phyloP scores from a whole-genome alignment of 169 alveolate species.

The Ichthyophthirius multifiliis region DNA sequence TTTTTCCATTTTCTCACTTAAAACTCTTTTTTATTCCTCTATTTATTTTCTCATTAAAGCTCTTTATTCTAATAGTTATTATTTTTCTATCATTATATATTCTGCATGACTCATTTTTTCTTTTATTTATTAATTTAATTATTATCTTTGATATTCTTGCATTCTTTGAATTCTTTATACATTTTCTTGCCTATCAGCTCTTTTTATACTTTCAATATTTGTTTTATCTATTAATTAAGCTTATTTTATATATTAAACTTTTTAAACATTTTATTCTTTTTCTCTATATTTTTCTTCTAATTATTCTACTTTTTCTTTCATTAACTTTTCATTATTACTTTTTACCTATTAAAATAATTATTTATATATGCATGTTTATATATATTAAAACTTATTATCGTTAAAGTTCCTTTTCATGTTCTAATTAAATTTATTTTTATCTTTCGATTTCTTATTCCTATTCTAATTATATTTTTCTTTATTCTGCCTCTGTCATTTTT shows the following conservation, averaged over 20 bases:
- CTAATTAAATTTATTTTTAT: constrained; percentile 19
- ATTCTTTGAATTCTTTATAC: constrained; percentile 56
- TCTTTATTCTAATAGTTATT: constrained; percentile 46
- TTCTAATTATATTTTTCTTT: constrained; percentile 32
- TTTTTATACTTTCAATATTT: constrained; percentile 53
- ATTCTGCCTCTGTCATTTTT: constrained; percentile 40
- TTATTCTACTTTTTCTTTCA: constrained; percentile 33
- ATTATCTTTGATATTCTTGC: constrained; percentile 52
- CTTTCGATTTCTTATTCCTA: constrained; percentile 16
- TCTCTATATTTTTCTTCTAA: constrained; percentile 42
- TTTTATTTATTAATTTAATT: constrained; percentile 44
- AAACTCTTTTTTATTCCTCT: constrained; percentile 48
- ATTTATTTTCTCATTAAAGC: constrained; percentile 52
- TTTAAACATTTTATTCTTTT: constrained; percentile 45
- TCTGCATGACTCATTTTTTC: constrained; percentile 47
- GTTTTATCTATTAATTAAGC: constrained; percentile 40
- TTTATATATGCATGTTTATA: too few species aligned
- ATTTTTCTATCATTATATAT: constrained; percentile 40
- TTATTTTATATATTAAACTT: constrained; percentile 29
- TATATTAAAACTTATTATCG: constrained; percentile 11
- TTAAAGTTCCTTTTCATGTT: constrained; percentile 42
- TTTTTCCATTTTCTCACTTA: constrained; percentile 44
- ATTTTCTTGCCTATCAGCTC: constrained; percentile 58
- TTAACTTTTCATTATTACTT: constrained; percentile 37
- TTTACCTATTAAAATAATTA: neutral